Evolutionary conservation across 2,329 filamentous ascomycete species (phyloP), one percentile per base, ranked within the genome.

Genomic region (Hyphodiscus sp.): DNA sequence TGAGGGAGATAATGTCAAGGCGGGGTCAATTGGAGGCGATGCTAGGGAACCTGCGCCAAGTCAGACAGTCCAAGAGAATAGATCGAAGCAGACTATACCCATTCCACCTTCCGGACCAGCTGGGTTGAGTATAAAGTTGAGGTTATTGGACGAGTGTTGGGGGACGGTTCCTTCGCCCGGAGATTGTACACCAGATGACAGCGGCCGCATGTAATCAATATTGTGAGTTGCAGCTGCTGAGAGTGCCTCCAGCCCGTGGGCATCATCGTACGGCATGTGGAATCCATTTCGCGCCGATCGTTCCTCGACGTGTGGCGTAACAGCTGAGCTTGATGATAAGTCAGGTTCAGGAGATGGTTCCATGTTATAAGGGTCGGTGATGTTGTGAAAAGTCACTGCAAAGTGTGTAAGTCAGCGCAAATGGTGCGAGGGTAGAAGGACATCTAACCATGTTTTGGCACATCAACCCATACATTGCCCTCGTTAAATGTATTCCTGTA

Each of bases 401-500:
- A 26, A 20, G 41, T 11, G 47, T 42, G 79, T 62, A 56, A 23
- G 33, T 20, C 13, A 13, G 33, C 41, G 5, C 10, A 26, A 30
- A 26, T 23, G 33, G 11, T 13, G n/a, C n/a, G 38, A 2, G 10
- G 10, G 43, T 18, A n/a, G n/a, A 13, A 15, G 2, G 6, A 16
- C 9, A 23, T 41, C 23, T 45, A 68, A 81, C 79, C 73, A 58
- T 80, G 74, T 60, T 76, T 79, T 2, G 82, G 82, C 30, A 85
- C 76, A 55, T 82, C 77, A 33, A 85, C 70, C 82, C 82, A 85
- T n/a, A 80, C 72, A 54, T 75, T 80, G 55, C 79, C 72, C 54
- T 80, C 74, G 54, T 77, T 73, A 61, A 85, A 85, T 1, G 81
- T 83, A 68, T 85, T 82, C 64, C 82, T 83, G 67, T 85, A 85